Evolutionary conservation across 2,329 filamentous ascomycete species (phyloP).

Genomic region (Penicillium sp.): DNA sequence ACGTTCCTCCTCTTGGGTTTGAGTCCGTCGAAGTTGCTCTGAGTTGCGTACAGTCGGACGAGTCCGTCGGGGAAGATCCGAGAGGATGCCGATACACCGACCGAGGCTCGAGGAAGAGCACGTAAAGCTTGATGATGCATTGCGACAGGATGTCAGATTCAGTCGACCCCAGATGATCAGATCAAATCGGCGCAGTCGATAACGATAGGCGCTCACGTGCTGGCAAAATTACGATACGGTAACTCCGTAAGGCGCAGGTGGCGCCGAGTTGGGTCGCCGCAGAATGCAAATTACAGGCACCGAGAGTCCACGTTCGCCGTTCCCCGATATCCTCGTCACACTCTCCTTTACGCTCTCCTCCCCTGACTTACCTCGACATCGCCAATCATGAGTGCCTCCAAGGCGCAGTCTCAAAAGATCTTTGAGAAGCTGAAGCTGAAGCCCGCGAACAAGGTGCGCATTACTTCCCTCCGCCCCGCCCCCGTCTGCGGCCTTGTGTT

Average conservation of each 20-base stretch:
- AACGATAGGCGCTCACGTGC: slow-evolving; percentile 9
- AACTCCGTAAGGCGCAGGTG: slow-evolving; percentile 7
- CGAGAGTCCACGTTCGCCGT: slow-evolving; percentile 11
- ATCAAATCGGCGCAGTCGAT: background rate
- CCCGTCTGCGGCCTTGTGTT: slow-evolving; percentile 14
- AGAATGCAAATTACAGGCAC: slow-evolving; percentile 26
- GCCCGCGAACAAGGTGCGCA: slow-evolving; percentile 81
- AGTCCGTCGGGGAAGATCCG: slow-evolving; percentile 35
- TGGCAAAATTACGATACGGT: slow-evolving; percentile 19
- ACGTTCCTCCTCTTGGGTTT: slow-evolving; percentile 59
- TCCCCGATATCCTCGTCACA: slow-evolving; percentile 28
- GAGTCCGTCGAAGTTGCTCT: slow-evolving; percentile 45
- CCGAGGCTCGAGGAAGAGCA: slow-evolving; percentile 14
- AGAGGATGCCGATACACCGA: slow-evolving; percentile 17
- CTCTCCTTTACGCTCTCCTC: slow-evolving; percentile 17
- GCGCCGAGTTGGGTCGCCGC: slow-evolving; percentile 8
- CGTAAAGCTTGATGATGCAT: slow-evolving; percentile 21
- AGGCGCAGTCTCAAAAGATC: slow-evolving; percentile 92
- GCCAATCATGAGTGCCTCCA: slow-evolving; percentile 66
- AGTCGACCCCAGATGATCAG: background rate
- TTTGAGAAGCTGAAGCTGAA: slow-evolving; percentile 97
- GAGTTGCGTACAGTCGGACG: slow-evolving; percentile 56
- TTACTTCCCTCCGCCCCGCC: slow-evolving; percentile 18
- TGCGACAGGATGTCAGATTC: background rate
- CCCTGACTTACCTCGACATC: slow-evolving; percentile 8